Base-by-base conservation (phyloP, 306 rosid species). In the Sicyos edulis region DNA sequence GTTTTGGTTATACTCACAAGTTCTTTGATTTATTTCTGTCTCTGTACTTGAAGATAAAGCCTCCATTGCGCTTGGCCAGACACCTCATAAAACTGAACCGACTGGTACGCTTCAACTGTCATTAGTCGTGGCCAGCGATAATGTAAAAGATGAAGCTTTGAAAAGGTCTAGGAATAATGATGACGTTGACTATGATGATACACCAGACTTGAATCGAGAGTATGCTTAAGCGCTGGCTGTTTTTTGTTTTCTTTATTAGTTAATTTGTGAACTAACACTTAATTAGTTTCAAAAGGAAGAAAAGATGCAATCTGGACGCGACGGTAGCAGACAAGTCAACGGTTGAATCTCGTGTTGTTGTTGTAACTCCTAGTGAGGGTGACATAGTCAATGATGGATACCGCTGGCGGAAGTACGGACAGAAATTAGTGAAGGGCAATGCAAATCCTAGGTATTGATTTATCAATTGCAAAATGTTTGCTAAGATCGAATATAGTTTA, bases 331-430 rank as follows among this genome's bases (percentile, higher is more conserved):
- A 82, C 69, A 81, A 83, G 85, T 72, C 86, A 79, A 78, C 66
- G 72, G 73, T 80, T 72, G 92, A 80, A 66, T 63, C 85, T 9
- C 91, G 90, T 67, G 20, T 76, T 70, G 89, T 92, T 61, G 88
- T 89, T 84, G 87, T 84, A 74, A 86, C 90, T 75, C 68, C 55
- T 66, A 92, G 96, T 75, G 92, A 86, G 86, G 89, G 84, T 80
- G 98, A 88, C 82, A 71, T 84, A 66, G 88, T 92, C 65, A 84
- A 83, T 75, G 98, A 92, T 66, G 98, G 98, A 74, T 84, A 84
- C 79, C 89, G 96, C 71, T 92, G 98, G 98, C 92, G 96, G 66
- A 92, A 92, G 84, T 92, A 92, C 20, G 97, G 97, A 79, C 97
- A 90, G 83, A 92, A 92, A 77, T 71, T 86, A 52, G 96, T 90